Evolutionary conservation across 225 moss, liverwort and hornwort species (phyloP).

Genomic region (Thuidium tamariscinum): DNA sequence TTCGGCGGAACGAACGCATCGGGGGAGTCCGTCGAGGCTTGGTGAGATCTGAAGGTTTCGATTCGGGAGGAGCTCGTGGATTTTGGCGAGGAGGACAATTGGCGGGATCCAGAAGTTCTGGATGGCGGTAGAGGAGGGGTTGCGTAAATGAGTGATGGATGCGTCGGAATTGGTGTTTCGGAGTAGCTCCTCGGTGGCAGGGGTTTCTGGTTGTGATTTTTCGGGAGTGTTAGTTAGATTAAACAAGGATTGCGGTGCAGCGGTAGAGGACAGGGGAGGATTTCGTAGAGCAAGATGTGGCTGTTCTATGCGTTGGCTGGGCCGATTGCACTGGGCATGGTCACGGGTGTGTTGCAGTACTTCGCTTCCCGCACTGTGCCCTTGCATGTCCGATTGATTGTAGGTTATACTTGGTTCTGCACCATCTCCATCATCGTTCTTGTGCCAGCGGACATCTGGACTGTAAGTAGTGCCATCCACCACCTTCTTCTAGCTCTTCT

Average conservation of each 20-base stretch:
- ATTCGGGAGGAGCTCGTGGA: background rate
- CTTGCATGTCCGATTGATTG: conserved; percentile 61
- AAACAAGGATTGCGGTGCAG: background rate
- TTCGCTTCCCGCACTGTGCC: conserved; percentile 82
- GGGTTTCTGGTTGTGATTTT: background rate
- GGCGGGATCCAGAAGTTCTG: conserved; percentile 11
- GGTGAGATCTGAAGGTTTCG: background rate
- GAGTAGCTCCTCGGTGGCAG: conserved; percentile 23
- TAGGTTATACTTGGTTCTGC: conserved; percentile 97
- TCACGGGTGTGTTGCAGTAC: conserved; percentile 73
- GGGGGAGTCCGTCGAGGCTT: background rate
- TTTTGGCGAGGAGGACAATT: background rate
- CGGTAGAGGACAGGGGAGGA: background rate
- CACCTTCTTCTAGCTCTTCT: background rate
- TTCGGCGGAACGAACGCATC: background rate
- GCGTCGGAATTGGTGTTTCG: conserved; percentile 16
- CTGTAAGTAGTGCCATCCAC: conserved; percentile 41
- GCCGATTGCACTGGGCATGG: conserved; percentile 82
- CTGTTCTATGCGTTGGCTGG: conserved; percentile 85
- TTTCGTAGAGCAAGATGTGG: conserved; percentile 61
- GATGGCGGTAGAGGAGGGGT: conserved; percentile 18
- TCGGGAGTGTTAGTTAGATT: background rate
- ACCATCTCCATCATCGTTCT: conserved; percentile 94
- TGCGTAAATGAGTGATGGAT: conserved; percentile 27
- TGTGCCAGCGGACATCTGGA: conserved; percentile 98